Evolutionary conservation across 306 rosid species (phyloP).

Genomic region (Argentina anserina): DNA sequence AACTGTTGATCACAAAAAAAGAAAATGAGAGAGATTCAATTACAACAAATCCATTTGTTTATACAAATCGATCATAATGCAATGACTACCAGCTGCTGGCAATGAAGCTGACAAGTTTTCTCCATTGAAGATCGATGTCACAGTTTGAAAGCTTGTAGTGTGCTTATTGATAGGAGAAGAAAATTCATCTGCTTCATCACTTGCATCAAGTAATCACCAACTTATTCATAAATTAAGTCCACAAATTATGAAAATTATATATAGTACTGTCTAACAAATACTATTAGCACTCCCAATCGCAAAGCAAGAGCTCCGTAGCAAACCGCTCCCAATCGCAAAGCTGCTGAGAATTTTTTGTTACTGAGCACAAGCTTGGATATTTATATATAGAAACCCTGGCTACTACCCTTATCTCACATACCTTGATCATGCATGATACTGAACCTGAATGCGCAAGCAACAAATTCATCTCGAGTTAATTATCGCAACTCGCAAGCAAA

Average conservation of each 20-base stretch:
- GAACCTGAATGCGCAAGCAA: not conserved
- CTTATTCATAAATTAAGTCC: conserved; percentile 33
- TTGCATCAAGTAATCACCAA: conserved; percentile 36
- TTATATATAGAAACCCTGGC: not conserved
- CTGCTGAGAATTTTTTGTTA: conserved; percentile 65
- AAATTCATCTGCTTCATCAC: conserved; percentile 93
- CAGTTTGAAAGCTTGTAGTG: conserved; percentile 19
- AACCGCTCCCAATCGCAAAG: conserved; percentile 55
- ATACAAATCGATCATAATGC: not conserved
- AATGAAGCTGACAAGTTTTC: conserved; percentile 94
- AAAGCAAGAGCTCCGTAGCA: conserved; percentile 66
- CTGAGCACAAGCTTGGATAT: conserved; percentile 67
- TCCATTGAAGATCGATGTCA: conserved; percentile 36
- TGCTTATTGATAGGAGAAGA: conserved; percentile 39
- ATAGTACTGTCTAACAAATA: not conserved
- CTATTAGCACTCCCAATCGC: not conserved
- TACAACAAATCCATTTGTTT: not conserved
- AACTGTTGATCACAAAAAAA: conserved; percentile 2
- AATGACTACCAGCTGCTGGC: conserved; percentile 35
- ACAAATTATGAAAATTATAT: conserved; percentile 25
- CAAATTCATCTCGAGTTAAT: not conserved
- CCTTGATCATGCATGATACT: not conserved
- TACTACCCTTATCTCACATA: not conserved
- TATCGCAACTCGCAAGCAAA: conserved; percentile 15
- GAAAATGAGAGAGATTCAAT: not conserved